Conservation (phyloP, 352 stramenopile species). For the Pythium myriotylum region DNA sequence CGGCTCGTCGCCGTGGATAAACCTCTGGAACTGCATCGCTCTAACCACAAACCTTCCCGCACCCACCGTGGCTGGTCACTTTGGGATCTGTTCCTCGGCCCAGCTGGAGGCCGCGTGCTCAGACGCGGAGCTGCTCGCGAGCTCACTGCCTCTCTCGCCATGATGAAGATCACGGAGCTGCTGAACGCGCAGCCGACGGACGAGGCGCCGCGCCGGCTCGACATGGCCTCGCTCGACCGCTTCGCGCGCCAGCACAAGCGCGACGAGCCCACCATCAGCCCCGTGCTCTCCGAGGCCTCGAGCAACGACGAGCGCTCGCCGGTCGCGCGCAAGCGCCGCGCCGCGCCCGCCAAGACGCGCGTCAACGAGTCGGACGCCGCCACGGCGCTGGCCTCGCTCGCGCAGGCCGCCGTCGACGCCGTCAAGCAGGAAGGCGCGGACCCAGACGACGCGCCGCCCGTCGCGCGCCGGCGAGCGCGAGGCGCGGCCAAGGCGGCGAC, state of each 20-base stretch:
- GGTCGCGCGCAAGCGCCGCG: background rate
- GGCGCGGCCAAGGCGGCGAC: background rate
- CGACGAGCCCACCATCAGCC: background rate
- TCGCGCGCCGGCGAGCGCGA: background rate
- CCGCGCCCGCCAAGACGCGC: background rate
- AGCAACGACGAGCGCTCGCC: conserved; percentile 1
- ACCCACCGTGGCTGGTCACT: background rate
- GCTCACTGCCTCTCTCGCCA: conserved; percentile 1
- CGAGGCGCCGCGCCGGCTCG: conserved; percentile 26
- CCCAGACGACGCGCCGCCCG: background rate
- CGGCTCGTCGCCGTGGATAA: background rate
- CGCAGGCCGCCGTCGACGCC: conserved; percentile 4
- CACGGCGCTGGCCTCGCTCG: conserved; percentile 8
- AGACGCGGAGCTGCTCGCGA: too few species aligned
- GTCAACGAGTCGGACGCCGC: background rate
- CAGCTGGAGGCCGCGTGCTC: background rate
- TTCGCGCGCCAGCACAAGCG: conserved; percentile 33
- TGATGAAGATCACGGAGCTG: conserved; percentile 38
- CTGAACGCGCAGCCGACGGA: conserved; percentile 30
- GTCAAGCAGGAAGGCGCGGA: background rate
- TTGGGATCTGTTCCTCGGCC: conserved; percentile 1
- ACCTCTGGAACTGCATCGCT: background rate
- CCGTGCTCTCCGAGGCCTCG: background rate
- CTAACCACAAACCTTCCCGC: conserved; percentile 1
- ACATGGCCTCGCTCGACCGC: conserved; percentile 62